These are phyloP conservation scores for Nephelium lappaceum DNA, from an alignment of 345 rosid genomes.

Conservation along the genomic window DNA sequence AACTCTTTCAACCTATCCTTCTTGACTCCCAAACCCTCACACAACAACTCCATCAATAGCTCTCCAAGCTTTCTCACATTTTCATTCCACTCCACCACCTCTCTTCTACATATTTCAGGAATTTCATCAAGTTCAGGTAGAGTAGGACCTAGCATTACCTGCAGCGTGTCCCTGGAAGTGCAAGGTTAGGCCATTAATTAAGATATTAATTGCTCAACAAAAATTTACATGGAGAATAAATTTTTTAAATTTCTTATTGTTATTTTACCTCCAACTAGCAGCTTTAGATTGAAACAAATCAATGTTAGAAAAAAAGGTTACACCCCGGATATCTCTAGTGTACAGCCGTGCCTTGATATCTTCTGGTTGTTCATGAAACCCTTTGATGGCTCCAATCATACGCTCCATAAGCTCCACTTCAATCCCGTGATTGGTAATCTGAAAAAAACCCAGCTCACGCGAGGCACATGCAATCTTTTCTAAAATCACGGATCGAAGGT, in stretches of 20 bases:
- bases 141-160: background rate
- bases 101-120: slow-evolving; percentile 22
- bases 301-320: slow-evolving; percentile 43
- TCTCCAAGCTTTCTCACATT: slow-evolving; percentile 11
- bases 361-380: background rate
- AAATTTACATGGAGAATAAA: no score
- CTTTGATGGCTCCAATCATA: background rate
- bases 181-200: no score
- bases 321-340: slow-evolving; percentile 18
- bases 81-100: slow-evolving; percentile 22
- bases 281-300: slow-evolving; percentile 52
- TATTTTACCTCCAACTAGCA: slow-evolving; percentile 29
- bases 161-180: background rate
- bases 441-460: background rate
- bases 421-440: background rate
- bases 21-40: slow-evolving; percentile 24
- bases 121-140: background rate
- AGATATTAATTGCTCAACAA: no score
- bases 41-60: slow-evolving; percentile 25
- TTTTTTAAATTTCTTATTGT: background rate
- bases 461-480: background rate
- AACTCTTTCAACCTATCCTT: slow-evolving; percentile 16
- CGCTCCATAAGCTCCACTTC: background rate
- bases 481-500: background rate
- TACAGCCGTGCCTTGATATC: background rate